A percentile compares a stretch with the other conserved stretches of the same genome.
Evolutionary conservation across 2,329 filamentous ascomycete genomes (phyloP).

Genomic region (Cryphonectria nitschkei): DNA sequence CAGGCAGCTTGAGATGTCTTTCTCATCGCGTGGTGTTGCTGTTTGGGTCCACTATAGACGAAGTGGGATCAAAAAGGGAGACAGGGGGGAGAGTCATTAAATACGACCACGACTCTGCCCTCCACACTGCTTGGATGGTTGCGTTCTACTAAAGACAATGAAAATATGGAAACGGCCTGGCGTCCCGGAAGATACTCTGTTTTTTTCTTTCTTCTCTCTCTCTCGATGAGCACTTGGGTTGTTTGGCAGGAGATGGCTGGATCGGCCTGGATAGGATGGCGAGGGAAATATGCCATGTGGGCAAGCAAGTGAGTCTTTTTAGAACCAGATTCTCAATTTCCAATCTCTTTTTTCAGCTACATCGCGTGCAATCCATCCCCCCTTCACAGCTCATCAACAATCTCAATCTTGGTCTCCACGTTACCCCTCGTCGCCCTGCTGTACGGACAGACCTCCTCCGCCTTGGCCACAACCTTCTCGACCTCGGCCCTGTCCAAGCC

Average conservation of each 20-base stretch:
- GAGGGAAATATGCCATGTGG: neutral
- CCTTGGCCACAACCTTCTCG: slow-evolving; percentile 35
- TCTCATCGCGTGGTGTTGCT: neutral
- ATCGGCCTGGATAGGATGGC: neutral
- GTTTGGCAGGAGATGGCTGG: neutral
- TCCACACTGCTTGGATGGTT: neutral
- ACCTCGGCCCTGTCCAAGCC: slow-evolving; percentile 34
- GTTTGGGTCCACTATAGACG: too few relatives aligned
- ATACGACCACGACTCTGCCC: neutral
- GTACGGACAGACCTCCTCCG: slow-evolving; percentile 37
- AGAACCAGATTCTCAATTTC: neutral
- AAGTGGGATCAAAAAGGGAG: neutral
- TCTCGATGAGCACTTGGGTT: neutral
- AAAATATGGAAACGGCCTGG: neutral
- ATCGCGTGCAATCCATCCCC: neutral
- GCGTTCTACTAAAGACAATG: neutral
- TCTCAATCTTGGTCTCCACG: slow-evolving; percentile 34
- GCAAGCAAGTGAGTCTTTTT: neutral
- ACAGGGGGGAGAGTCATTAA: neutral
- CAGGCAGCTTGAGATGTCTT: neutral
- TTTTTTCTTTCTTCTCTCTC: too few relatives aligned
- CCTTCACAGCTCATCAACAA: slow-evolving; percentile 25
- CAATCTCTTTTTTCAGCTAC: neutral
- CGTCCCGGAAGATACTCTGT: neutral
- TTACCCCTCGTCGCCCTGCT: slow-evolving; percentile 37